A percentile compares a stretch with the other conserved stretches of the same genome.
These are phyloP conservation scores for Diplodia mutila DNA, from an alignment of 2,329 filamentous ascomycete species.

Conservation along the genomic window DNA sequence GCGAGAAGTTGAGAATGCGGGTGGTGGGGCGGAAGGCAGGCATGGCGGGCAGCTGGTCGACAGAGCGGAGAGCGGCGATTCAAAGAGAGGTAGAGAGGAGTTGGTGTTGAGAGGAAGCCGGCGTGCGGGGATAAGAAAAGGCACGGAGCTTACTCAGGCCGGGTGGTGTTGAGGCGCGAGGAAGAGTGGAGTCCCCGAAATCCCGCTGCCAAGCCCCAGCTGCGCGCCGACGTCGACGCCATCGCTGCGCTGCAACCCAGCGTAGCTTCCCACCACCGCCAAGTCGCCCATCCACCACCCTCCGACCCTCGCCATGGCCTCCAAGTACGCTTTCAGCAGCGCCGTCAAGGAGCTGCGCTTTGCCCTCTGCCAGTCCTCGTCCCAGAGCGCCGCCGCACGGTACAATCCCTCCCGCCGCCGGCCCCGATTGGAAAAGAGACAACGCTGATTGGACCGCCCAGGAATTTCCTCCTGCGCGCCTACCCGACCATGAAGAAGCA, in stretches of 20 bases:
- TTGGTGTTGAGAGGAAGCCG: slow-evolving; percentile 46
- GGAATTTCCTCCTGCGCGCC: slow-evolving; percentile 84
- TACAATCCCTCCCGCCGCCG: slow-evolving; percentile 45
- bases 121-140: slow-evolving; percentile 19
- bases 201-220: slow-evolving; percentile 22
- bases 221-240: slow-evolving; percentile 16
- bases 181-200: slow-evolving; percentile 22
- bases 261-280: neutral
- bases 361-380: slow-evolving; percentile 92
- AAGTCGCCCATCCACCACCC: neutral
- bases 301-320: slow-evolving; percentile 68
- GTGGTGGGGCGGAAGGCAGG: slow-evolving; percentile 59
- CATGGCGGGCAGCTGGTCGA: slow-evolving; percentile 45
- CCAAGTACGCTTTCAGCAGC: slow-evolving; percentile 90
- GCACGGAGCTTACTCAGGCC: slow-evolving; percentile 46
- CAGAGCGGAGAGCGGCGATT: slow-evolving; percentile 2
- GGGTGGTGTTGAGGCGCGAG: slow-evolving; percentile 21
- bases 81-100: slow-evolving; percentile 8
- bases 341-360: slow-evolving; percentile 94
- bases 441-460: slow-evolving; percentile 44
- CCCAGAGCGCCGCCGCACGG: slow-evolving; percentile 88
- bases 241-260: neutral
- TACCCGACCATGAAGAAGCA: slow-evolving; percentile 99
- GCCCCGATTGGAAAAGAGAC: slow-evolving; percentile 20
- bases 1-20: slow-evolving; percentile 60